Conservation (phyloP, 2,329 filamentous ascomycete genomes). For the Alternaria longipes region DNA sequence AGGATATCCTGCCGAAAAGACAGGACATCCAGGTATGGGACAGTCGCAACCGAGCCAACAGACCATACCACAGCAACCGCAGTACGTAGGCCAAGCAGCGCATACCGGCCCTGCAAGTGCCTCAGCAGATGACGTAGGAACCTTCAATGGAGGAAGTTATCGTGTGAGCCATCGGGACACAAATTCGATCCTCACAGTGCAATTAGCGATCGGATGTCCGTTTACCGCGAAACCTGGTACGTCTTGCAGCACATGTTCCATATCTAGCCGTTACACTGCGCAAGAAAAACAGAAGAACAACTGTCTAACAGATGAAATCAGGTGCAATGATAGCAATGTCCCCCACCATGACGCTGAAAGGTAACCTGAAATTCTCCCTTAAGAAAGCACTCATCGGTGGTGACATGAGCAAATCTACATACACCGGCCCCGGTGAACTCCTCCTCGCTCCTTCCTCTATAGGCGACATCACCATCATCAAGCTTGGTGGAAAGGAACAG, state of each 20-base stretch:
- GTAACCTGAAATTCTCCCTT: conserved; percentile 82
- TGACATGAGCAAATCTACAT: conserved; percentile 80
- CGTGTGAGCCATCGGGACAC: conserved; percentile 90
- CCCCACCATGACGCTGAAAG: conserved; percentile 83
- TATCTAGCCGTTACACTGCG: not conserved
- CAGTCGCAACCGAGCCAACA: conserved; percentile 40
- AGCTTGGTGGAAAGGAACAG: conserved; percentile 73
- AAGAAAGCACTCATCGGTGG: conserved; percentile 90
- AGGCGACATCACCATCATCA: conserved; percentile 85
- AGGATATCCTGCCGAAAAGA: conserved; percentile 5
- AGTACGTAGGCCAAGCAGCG: conserved; percentile 34
- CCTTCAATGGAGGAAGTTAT: conserved; percentile 95
- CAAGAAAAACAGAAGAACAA: not conserved
- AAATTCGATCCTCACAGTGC: conserved; percentile 88
- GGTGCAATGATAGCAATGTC: conserved; percentile 97
- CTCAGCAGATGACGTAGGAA: conserved; percentile 84
- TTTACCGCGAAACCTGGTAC: conserved; percentile 79
- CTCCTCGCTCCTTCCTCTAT: conserved; percentile 81
- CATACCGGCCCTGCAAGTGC: conserved; percentile 47
- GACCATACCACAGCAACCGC: conserved; percentile 41
- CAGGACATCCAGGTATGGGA: conserved; percentile 44
- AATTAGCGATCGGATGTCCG: conserved; percentile 88
- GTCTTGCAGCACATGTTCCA: not conserved
- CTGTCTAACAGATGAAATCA: conserved; percentile 36
- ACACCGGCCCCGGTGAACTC: conserved; percentile 89